phyloP scores from a whole-genome alignment of 352 stramenopile species.

The Phytophthora lateralis region DNA sequence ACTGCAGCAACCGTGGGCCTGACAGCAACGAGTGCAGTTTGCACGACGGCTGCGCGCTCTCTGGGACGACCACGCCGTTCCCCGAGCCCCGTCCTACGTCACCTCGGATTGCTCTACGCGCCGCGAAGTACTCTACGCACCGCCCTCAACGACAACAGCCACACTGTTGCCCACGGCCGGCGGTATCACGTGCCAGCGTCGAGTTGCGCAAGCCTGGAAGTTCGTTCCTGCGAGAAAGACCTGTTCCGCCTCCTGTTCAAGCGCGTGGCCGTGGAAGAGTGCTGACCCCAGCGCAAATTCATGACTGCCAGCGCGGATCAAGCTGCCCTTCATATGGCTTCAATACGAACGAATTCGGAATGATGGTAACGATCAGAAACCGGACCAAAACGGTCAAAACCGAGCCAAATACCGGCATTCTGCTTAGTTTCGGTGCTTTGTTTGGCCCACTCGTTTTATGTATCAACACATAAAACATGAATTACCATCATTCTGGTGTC shows the following conservation, averaged over 20 bases:
- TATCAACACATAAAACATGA: background rate
- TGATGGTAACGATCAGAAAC: constrained; percentile 16
- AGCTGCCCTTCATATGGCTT: constrained; percentile 24
- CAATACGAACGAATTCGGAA: constrained; percentile 15
- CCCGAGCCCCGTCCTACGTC: constrained; percentile 19
- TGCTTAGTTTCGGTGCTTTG: background rate
- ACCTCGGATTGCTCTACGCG: constrained; percentile 19
- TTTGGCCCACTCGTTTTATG: background rate
- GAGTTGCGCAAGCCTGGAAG: constrained; percentile 2
- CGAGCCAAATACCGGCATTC: constrained; percentile 27
- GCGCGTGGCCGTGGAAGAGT: background rate
- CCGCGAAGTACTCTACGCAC: background rate
- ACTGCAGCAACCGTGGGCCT: constrained; percentile 1
- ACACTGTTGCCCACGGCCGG: background rate
- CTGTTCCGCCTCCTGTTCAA: background rate
- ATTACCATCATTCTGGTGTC: constrained; percentile 19
- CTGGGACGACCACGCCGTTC: constrained; percentile 13
- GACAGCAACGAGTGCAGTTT: background rate
- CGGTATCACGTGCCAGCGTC: background rate
- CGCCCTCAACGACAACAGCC: background rate
- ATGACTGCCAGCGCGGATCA: constrained; percentile 14
- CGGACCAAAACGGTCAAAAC: constrained; percentile 12
- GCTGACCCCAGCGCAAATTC: constrained; percentile 15
- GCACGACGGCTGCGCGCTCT: constrained; percentile 11
- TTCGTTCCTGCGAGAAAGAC: background rate